A percentile compares a stretch with the other conserved stretches of the same genome.
phyloP scores from a whole-genome alignment of 1,139 yeast species.

The Lodderomyces beijingensis region DNA sequence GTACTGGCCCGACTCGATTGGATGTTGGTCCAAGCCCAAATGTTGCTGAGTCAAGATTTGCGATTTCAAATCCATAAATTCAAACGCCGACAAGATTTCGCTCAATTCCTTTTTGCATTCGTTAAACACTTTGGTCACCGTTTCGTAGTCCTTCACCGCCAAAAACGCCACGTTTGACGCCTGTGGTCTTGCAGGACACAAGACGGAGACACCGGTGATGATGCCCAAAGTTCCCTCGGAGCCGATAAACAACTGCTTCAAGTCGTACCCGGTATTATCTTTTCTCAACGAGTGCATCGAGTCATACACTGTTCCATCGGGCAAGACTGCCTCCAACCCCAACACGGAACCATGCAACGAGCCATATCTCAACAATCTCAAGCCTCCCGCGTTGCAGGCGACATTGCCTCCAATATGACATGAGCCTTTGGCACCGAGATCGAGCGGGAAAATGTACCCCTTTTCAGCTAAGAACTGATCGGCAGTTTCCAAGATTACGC shows the following conservation, averaged over 20 bases:
- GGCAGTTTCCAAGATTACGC: slow-evolving; percentile 82
- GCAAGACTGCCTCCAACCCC: slow-evolving; percentile 87
- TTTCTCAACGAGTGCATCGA: slow-evolving; percentile 82
- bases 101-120: slow-evolving; percentile 75
- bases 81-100: slow-evolving; percentile 89
- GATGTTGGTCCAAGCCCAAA: slow-evolving; percentile 53
- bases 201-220: slow-evolving; percentile 82
- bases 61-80: slow-evolving; percentile 83
- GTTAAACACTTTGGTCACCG: slow-evolving; percentile 77
- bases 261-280: slow-evolving; percentile 92
- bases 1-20: slow-evolving; percentile 68
- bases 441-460: slow-evolving; percentile 90
- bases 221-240: slow-evolving; percentile 90
- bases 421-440: slow-evolving; percentile 95
- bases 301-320: slow-evolving; percentile 80
- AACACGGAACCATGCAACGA: slow-evolving; percentile 89
- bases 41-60: slow-evolving; percentile 60
- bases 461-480: slow-evolving; percentile 73
- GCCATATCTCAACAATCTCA: slow-evolving; percentile 83
- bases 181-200: slow-evolving; percentile 90
- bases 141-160: slow-evolving; percentile 76
- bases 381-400: slow-evolving; percentile 96
- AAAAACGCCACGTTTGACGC: slow-evolving; percentile 85
- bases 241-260: slow-evolving; percentile 89
- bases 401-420: slow-evolving; percentile 96